Evolutionary conservation across 306 rosid genomes (phyloP).

Genomic region (Albizia julibrissin): DNA sequence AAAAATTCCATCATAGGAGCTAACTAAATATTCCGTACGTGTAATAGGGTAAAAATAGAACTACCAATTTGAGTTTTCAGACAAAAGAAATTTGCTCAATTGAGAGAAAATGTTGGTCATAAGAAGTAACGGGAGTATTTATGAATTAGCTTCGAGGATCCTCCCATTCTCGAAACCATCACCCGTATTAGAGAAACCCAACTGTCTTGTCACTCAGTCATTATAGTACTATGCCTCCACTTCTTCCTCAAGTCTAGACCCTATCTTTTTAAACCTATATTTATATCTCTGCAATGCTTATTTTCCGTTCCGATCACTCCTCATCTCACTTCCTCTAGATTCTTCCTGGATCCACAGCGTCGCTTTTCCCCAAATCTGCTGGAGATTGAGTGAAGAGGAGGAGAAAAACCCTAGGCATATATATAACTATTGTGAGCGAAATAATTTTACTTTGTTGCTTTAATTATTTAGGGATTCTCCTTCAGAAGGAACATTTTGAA

Average conservation of each 20-base stretch:
- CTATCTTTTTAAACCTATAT: too few species aligned
- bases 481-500: background rate
- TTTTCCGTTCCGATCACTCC: background rate
- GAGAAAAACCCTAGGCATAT: background rate
- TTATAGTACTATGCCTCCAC: background rate
- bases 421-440: background rate
- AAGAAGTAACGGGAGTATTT: too few species aligned
- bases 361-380: background rate
- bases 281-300: background rate
- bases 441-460: background rate
- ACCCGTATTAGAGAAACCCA: too few species aligned
- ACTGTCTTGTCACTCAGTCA: background rate
- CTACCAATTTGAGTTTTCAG: too few species aligned
- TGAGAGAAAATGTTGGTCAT: too few species aligned
- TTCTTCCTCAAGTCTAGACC: background rate
- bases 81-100: too few species aligned
- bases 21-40: too few species aligned
- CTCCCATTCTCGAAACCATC: too few species aligned
- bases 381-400: background rate
- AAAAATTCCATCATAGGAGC: too few species aligned
- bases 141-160: too few species aligned
- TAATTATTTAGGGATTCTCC: background rate
- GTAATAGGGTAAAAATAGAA: too few species aligned
- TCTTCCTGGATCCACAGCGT: background rate
- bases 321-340: background rate